Evolutionary conservation across 441 rosid species (phyloP), one percentile per base, ranked within the genome.

Genomic region (Gossypium lobatum): DNA sequence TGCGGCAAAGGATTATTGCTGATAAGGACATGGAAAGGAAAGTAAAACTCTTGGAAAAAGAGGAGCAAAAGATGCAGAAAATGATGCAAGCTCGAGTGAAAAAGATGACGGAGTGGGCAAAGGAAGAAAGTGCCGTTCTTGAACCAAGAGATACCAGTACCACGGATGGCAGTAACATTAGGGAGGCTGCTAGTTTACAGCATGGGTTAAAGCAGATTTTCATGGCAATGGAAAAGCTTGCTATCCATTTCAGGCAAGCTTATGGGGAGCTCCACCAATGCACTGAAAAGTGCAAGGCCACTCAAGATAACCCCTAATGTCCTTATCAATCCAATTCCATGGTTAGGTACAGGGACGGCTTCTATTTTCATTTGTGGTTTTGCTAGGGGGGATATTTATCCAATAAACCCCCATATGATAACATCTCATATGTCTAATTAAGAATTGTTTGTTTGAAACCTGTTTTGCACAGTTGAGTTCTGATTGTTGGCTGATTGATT

Each of bases 1-100:
- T 83, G 80, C 85, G 81, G 57, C 78, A 80, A 69, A 82, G 77
- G 80, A 65, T 69, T 59, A 57, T 50, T 2, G 79, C 72, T 4
- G 80, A 75, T 46, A 84, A 81, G 73, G 84, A 85, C 23, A 45
- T 55, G 61, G 87, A 86, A 73, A 79, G 82, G 69, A 83, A 74
- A 72, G 70, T 86, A 57, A 80, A 76, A 75, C 69, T 69, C 37
- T 60, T 80, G 70, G 87, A 82, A 78, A 83, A 72, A 72, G 79
- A 83, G 78, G 88, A 78, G 34, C 82, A 70, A 50, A 82, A 74
- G 77, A 63, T 87, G 77, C 75, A 53, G 50, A 78, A 55, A 66
- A 70, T 65, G 13, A 60, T 76, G 25, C 80, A 64, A 20, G 65
- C 34, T 34, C 74, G 45, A 37, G 75, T 57, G 34, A 80, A 57